These are phyloP conservation scores for Xylariaceae sp. DNA, from an alignment of 2,329 filamentous ascomycete species.

Conservation along the genomic window DNA sequence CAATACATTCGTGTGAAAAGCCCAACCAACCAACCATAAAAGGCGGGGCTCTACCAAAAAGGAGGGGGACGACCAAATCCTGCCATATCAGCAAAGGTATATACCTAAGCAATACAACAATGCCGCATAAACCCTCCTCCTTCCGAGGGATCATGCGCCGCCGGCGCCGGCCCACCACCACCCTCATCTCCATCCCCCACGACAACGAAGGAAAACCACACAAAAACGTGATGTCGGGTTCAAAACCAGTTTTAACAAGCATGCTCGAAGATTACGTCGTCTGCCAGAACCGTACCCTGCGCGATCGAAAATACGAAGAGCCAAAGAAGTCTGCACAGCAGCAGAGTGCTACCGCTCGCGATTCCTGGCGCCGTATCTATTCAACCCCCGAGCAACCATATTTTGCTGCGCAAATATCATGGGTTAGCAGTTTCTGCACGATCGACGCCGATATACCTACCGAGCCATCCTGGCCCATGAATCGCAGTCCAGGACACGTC, in stretches of 20 bases:
- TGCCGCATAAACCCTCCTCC: conserved; percentile 3
- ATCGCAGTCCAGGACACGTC: conserved; percentile 3
- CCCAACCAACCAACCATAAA: not conserved
- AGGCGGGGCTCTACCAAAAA: not conserved
- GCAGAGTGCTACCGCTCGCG: not conserved
- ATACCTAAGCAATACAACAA: not conserved
- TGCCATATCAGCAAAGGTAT: not conserved
- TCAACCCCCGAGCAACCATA: no score
- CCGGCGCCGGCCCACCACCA: conserved; percentile 7
- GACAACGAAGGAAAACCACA: conserved; percentile 12
- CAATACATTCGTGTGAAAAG: not conserved
- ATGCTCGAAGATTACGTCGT: conserved; percentile 24
- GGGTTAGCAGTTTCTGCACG: not conserved
- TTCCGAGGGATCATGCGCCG: conserved; percentile 12
- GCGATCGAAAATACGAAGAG: not conserved
- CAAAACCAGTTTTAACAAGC: not conserved
- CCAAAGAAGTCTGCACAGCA: not conserved
- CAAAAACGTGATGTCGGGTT: conserved; percentile 14
- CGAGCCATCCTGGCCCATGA: not conserved
- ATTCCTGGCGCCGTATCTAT: no score
- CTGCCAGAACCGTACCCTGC: conserved; percentile 21
- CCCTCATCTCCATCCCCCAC: conserved; percentile 17
- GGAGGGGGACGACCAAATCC: not conserved
- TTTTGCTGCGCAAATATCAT: no score
- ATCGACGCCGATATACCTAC: not conserved